Conservation (phyloP, 352 stramenopile species). For the Phytophthora europaea region DNA sequence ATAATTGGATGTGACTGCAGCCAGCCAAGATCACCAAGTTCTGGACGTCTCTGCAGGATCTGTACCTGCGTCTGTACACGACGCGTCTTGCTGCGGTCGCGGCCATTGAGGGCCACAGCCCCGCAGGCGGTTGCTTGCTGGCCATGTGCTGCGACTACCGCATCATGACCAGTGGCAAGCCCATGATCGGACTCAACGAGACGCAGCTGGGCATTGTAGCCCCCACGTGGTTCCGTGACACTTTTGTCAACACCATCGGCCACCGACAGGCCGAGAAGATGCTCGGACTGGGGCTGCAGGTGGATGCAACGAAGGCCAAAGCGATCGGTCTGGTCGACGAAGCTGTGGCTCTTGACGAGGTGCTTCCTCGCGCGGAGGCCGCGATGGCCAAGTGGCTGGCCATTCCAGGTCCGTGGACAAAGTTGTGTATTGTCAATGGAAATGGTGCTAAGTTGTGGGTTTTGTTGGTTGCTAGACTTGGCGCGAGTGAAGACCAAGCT, state of each 20-base stretch:
- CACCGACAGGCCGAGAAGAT: slow-evolving; percentile 89
- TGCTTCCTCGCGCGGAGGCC: slow-evolving; percentile 70
- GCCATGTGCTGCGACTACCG: slow-evolving; percentile 96
- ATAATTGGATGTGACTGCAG: slow-evolving; percentile 23
- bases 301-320: slow-evolving; percentile 81
- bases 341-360: slow-evolving; percentile 78
- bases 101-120: slow-evolving; percentile 93
- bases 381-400: slow-evolving; percentile 83
- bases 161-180: slow-evolving; percentile 90
- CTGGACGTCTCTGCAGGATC: slow-evolving; percentile 93
- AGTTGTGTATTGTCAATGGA: background rate
- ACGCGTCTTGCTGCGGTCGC: slow-evolving; percentile 89
- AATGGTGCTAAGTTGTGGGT: background rate
- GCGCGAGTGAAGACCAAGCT: slow-evolving; percentile 82
- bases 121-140: slow-evolving; percentile 94
- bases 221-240: slow-evolving; percentile 83
- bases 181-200: slow-evolving; percentile 96
- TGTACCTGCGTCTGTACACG: slow-evolving; percentile 95
- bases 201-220: slow-evolving; percentile 94
- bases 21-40: slow-evolving; percentile 81
- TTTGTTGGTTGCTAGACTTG: slow-evolving; percentile 43
- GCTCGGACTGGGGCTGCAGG: slow-evolving; percentile 81
- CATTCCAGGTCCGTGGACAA: slow-evolving; percentile 67
- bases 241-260: slow-evolving; percentile 88
- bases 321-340: slow-evolving; percentile 84